Base-by-base conservation (phyloP, 306 rosid species). In the Citrullus colocynthis region DNA sequence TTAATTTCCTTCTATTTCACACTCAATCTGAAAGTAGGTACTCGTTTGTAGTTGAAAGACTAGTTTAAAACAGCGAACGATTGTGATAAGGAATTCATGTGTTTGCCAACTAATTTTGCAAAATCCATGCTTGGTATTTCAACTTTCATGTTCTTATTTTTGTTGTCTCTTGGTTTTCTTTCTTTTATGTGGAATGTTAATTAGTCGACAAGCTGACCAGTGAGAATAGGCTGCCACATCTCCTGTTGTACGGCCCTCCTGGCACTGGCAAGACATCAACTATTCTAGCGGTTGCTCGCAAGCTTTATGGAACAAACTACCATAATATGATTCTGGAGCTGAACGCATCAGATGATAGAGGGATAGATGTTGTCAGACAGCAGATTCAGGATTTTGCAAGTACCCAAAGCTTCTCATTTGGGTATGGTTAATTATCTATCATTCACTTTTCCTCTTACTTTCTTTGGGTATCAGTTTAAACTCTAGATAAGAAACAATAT, bases 221-320 rank as follows among this genome's bases (percentile, higher is more conserved):
- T 3, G 96, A 92, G 91, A 91, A 92, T 82, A 87, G 96, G 85
- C 83, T 96, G 85, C 98, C 99, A 1, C 99, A 92, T 83, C 97
- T 96, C 60, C 82, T 96, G 18, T 74, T 96, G 85, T 96, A 96
- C 37, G 99, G 99, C 2, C 99, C 99, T 41, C 98, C 98, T 30
- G 98, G 98, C 30, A 96, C 99, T 0, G 98, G 99, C 15, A 96
- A 96, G 83, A 96, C 99, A 9, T 96, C 99, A 6, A 92, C 98
- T 11, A 88, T 92, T 85, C 97, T 96, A 2, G 98, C 96, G 0
- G 93, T 96, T 62, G 98, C 99, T 4, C 90, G 98, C 48, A 89
- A 92, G 84, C 89, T 96, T 7, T 91, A 96, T 79, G 99, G 99
- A n/a, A 65, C 84, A 0, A 90, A 85, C 32, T 91, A 81, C 80